A percentile compares a stretch with the other conserved stretches of the same genome.
Conservation (phyloP, 306 rosid genomes). For the Prunus salicina region DNA sequence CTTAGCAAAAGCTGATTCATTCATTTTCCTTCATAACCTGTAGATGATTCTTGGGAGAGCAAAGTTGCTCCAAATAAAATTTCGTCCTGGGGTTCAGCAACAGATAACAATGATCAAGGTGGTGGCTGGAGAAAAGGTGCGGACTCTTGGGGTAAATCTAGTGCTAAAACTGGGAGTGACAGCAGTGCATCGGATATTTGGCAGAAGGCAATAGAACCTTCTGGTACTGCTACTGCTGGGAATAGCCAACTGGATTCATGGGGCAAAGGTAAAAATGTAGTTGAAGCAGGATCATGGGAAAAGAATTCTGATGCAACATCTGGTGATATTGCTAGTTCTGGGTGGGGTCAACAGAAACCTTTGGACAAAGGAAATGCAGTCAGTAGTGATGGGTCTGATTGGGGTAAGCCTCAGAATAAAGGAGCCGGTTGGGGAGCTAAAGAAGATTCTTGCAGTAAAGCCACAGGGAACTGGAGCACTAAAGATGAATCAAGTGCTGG, state of each 20-base stretch:
- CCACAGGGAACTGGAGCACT: conserved; percentile 13
- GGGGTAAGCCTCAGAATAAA: conserved; percentile 23
- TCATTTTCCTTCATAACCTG: conserved; percentile 18
- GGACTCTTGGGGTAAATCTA: conserved; percentile 36
- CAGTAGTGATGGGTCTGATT: conserved; percentile 16
- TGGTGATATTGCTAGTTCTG: conserved; percentile 14
- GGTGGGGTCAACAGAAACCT: conserved; percentile 17
- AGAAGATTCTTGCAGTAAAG: too few species aligned
- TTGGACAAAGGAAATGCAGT: conserved; percentile 19
- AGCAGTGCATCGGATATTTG: conserved; percentile 25
- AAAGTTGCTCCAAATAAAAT: conserved; percentile 41
- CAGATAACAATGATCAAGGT: conserved; percentile 38
- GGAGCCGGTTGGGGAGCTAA: not conserved
- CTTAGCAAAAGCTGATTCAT: conserved; percentile 9
- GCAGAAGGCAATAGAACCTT: conserved; percentile 34
- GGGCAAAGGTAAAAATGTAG: conserved; percentile 29
- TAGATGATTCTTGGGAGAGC: conserved; percentile 68
- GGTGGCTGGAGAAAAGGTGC: conserved; percentile 53
- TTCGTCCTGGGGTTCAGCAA: conserved; percentile 71
- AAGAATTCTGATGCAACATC: conserved; percentile 21
- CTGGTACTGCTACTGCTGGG: conserved; percentile 19
- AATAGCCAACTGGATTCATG: conserved; percentile 29
- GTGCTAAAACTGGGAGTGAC: conserved; percentile 30
- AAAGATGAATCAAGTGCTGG: conserved; percentile 16
- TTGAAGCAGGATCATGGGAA: conserved; percentile 31